These are phyloP conservation scores for Neodidymelliopsis sp. DNA, from an alignment of 2,329 filamentous ascomycete genomes.

Conservation along the genomic window DNA sequence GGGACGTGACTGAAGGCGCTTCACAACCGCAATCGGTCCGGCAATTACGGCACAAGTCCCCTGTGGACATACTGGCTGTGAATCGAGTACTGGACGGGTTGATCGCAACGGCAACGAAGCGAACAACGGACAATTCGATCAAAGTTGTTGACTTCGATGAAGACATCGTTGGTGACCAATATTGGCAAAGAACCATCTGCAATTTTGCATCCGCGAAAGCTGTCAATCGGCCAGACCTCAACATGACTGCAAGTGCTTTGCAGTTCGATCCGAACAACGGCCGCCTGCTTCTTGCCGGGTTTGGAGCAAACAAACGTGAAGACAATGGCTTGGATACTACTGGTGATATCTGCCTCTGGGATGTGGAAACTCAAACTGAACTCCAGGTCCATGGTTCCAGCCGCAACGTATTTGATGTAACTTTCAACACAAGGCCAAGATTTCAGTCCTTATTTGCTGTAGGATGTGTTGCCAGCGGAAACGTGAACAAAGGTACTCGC, in stretches of 20 bases:
- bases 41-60: constrained; percentile 54
- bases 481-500: constrained; percentile 51
- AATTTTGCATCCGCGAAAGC: constrained; percentile 45
- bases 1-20: constrained; percentile 44
- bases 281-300: constrained; percentile 62
- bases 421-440: constrained; percentile 59
- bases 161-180: constrained; percentile 15
- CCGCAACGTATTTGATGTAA: constrained; percentile 65
- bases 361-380: constrained; percentile 52
- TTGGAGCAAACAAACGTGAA: constrained; percentile 51
- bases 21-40: constrained; percentile 27
- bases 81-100: constrained; percentile 36
- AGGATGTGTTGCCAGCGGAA: constrained; percentile 55
- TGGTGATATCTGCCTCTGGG: constrained; percentile 65
- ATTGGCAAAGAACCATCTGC: constrained; percentile 6
- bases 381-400: constrained; percentile 56
- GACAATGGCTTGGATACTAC: constrained; percentile 47
- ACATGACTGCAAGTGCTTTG: constrained; percentile 41
- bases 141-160: constrained; percentile 39
- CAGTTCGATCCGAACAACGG: constrained; percentile 41
- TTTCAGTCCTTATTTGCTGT: constrained; percentile 59
- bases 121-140: constrained; percentile 42
- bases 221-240: constrained; percentile 33
- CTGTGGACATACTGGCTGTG: constrained; percentile 61
- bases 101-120: constrained; percentile 60